Evolutionary conservation across 345 rosid genomes (phyloP), one percentile per base, ranked within the genome.

Genomic region (Populus simonii): DNA sequence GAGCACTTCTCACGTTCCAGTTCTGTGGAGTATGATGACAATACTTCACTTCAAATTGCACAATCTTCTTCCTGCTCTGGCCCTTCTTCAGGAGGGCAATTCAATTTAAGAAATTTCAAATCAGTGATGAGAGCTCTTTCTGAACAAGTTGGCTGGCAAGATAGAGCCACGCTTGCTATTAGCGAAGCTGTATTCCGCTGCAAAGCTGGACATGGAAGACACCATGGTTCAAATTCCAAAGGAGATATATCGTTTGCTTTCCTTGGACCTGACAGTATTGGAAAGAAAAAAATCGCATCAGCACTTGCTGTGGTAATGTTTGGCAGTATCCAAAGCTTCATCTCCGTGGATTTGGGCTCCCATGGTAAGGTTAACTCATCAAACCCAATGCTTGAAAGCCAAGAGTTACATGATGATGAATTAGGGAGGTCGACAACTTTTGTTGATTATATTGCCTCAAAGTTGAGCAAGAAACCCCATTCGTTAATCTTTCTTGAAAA

Each of bases 221-320:
- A 16, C 43, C 8, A 13, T 12, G 81, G 82, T 51, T 65, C 86
- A 41, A 82, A 72, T 66, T 22, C 70, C 55, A 75, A 80, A 79
- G 78, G 86, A 73, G 87, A 83, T 78, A 76, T 87, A 71, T 93
- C 93, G 92, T 79, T 93, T 13, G 82, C 87, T 82, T 88, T 93
- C 85, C 87, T 90, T 74, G 96, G 98, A 74, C 91, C 93, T 39
- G 96, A 93, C 74, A 82, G 71, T 77, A 83, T 81, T 22, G 96
- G 94, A 45, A 93, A 91, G 85, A 87, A 78, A 84, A 89, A 84
- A 81, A 82, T 89, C 67, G 98, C 94, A 20, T 79, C 80, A 39
- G 79, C 87, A 38, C 87, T 93, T 61, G 88, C 94, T 38, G 90
- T 90, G 85, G 76, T 84, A 59, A 76, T 93, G 15, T 89, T 70